Evolutionary conservation across 2,329 filamentous ascomycete genomes (phyloP).

Genomic region (Claviceps digitariae): DNA sequence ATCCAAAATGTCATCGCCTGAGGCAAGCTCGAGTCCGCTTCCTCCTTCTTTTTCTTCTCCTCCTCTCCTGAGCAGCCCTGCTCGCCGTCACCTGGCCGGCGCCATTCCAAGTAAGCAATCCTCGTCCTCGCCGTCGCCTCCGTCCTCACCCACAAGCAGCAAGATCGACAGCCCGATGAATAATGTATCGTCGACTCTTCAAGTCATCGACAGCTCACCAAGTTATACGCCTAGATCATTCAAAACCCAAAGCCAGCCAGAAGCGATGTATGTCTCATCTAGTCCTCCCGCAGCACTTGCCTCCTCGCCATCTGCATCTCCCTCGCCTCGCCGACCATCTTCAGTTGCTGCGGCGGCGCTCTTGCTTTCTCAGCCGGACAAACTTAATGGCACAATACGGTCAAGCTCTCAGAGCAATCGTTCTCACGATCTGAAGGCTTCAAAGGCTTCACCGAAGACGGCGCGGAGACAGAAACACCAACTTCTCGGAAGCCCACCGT

Average conservation of each 20-base stretch:
- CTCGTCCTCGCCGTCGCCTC: conserved; percentile 9
- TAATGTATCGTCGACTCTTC: conserved; percentile 14
- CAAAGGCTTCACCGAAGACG: conserved; percentile 3
- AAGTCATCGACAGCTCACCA: conserved; percentile 31
- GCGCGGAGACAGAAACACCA: neutral
- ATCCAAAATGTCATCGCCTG: neutral
- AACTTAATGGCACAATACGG: conserved; percentile 14
- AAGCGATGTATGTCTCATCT: conserved; percentile 32
- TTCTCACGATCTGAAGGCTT: conserved; percentile 9
- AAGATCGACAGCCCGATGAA: conserved; percentile 10
- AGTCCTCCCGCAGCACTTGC: conserved; percentile 21
- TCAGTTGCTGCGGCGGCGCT: neutral
- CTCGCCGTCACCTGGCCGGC: neutral
- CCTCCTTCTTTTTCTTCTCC: neutral
- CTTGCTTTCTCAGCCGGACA: conserved; percentile 6
- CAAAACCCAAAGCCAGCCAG: conserved; percentile 12
- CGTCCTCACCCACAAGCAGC: neutral
- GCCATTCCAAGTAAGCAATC: conserved; percentile 23
- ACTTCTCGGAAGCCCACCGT: neutral
- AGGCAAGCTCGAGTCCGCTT: conserved; percentile 3
- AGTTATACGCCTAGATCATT: conserved; percentile 23
- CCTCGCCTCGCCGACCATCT: conserved; percentile 10
- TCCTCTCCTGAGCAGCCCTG: neutral
- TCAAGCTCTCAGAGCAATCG: conserved; percentile 11
- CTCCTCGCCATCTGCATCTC: conserved; percentile 17